Conservation (phyloP, 75 land plant species). For the Picea sitchensis region DNA sequence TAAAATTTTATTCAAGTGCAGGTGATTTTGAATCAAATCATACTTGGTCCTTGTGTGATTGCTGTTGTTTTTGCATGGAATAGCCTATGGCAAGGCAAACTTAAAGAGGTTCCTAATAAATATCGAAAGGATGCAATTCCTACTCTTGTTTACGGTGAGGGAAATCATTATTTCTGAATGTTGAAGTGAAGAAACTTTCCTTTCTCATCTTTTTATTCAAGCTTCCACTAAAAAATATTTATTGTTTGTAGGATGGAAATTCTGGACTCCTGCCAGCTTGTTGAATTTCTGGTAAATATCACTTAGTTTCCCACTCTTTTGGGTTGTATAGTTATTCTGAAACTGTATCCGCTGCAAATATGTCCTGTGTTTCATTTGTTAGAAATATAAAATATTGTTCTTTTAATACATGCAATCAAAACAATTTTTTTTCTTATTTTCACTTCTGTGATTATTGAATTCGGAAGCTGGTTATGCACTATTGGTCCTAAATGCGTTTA, state of each 20-base stretch:
- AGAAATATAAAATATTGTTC: background rate
- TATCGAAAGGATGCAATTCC: constrained; percentile 81
- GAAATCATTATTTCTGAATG: background rate
- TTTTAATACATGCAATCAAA: background rate
- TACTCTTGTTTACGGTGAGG: constrained; percentile 68
- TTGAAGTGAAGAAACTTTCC: background rate
- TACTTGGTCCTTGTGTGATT: constrained; percentile 89
- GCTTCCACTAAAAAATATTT: background rate
- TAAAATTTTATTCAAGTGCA: constrained; percentile 16
- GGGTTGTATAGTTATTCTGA: background rate
- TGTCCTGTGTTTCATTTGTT: background rate
- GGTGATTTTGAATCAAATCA: constrained; percentile 82
- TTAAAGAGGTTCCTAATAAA: constrained; percentile 69
- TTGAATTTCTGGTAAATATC: constrained; percentile 76
- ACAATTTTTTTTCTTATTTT: background rate
- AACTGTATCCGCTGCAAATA: too few relatives aligned
- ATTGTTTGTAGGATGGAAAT: constrained; percentile 78
- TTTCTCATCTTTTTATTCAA: background rate
- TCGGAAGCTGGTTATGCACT: background rate
- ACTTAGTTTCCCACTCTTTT: background rate
- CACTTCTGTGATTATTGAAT: background rate
- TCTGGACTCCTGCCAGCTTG: constrained; percentile 89
- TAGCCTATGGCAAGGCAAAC: constrained; percentile 77
- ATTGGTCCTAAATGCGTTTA: background rate
- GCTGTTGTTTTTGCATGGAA: constrained; percentile 98